Base-by-base conservation (phyloP, 345 rosid species). In the Rubroshorea leprosula region DNA sequence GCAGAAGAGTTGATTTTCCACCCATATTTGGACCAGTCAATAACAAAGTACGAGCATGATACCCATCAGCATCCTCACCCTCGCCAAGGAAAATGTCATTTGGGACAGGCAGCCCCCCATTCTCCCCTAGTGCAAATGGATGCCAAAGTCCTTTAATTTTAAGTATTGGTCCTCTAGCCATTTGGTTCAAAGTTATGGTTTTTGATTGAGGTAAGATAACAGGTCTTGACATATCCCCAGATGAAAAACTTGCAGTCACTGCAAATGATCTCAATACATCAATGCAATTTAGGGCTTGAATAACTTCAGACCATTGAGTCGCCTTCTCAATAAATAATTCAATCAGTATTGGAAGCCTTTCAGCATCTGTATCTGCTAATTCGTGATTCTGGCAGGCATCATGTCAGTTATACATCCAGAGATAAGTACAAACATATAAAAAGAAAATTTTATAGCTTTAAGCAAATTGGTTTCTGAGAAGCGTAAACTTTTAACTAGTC, bases 21-120 rank as follows among this genome's bases (percentile, higher is more conserved):
- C 98, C 96, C 98, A 92, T 92, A 67, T 92, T 92, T 18, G 98
- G 98, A 70, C 96, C 98, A 19, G 97, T 92, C 72, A 92, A 74
- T 55, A 89, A 68, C 72, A 92, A 72, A 5, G 86, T 73, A 63
- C 71, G 70, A 55, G 90, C 85, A 71, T 72, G 62, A 71, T 29
- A 50, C 67, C 76, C 75, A 64, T 72, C 68, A 50, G 57, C 24
- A 73, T 68, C 78, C 71, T 78, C 24, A 73, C 67, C 78, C 71
- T 78, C 81, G 31, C 98, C 96, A 17, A 92, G 95, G 66, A 75
- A 50, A 43, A 89, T 43, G 72, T 83, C 80, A 69, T 89, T 92
- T 65, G 98, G 97, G 58, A 89, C 85, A 29, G 95, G 97, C 51
- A 69, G 48, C 56, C 73, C 81, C 61, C 85, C 90, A 66, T 61